Conservation (phyloP, 2,329 filamentous ascomycete species). For the Aureobasidium namibiae region DNA sequence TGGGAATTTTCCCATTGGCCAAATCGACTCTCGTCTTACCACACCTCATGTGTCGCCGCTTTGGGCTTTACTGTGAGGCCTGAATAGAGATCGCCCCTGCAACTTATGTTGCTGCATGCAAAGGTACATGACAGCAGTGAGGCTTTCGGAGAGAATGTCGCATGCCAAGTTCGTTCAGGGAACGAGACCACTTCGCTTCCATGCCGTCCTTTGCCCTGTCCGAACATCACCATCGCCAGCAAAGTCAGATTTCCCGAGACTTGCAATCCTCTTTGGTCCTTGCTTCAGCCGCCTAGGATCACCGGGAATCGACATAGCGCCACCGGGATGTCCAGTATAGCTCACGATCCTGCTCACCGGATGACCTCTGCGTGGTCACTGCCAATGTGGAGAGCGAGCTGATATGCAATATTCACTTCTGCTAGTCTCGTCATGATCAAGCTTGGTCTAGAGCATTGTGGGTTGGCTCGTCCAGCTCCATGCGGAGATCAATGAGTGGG, state of each 20-base stretch:
- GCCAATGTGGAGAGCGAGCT: constrained; percentile 5
- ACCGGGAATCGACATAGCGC: background rate
- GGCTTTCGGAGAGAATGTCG: background rate
- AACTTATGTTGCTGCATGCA: background rate
- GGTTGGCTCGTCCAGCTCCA: background rate
- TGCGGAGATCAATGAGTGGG: background rate
- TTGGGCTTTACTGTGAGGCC: background rate
- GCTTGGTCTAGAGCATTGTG: background rate
- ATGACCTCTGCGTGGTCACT: background rate
- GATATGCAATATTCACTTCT: constrained; percentile 9
- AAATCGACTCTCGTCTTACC: background rate
- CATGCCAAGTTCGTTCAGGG: background rate
- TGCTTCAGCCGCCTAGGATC: constrained; percentile 3
- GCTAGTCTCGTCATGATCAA: background rate
- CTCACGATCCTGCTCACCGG: constrained; percentile 1
- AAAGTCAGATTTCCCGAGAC: constrained; percentile 3
- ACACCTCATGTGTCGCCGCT: background rate
- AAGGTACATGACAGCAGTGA: background rate
- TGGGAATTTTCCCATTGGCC: background rate
- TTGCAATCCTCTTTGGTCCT: background rate
- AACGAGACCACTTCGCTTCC: background rate
- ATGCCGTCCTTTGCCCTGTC: background rate
- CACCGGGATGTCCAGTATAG: constrained; percentile 3
- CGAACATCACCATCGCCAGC: background rate
- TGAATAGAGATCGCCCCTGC: background rate